Percentiles rank a stretch among this genome's conserved stretches.
Conservation (phyloP, 768 basidiomycete species). For the Russula foetens region DNA sequence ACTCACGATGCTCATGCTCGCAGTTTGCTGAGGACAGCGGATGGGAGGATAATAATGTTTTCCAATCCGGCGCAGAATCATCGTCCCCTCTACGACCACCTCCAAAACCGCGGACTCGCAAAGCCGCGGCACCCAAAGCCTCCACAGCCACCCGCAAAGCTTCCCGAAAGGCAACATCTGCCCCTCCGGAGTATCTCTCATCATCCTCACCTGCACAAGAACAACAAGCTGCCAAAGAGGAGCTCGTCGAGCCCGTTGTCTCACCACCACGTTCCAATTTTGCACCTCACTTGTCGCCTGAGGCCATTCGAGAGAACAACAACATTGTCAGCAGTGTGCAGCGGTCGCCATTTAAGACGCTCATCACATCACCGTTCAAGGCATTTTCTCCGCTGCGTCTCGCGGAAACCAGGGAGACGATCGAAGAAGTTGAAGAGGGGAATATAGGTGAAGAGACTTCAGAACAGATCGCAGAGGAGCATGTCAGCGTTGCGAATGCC, state of each 20-base stretch:
- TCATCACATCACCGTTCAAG: constrained; percentile 6
- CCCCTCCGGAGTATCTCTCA: constrained; percentile 45
- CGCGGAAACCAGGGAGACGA: constrained; percentile 10
- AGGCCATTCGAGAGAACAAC: constrained; percentile 28
- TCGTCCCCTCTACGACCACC: constrained; percentile 67
- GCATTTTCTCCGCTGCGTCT: constrained; percentile 4
- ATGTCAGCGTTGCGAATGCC: neutral
- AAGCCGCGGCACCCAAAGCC: constrained; percentile 36
- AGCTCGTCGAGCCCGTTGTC: constrained; percentile 18
- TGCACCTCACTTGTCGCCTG: constrained; percentile 42
- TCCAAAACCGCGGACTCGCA: constrained; percentile 32
- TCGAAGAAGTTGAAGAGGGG: constrained; percentile 21
- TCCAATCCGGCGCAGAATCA: constrained; percentile 86
- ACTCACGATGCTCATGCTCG: too few relatives aligned
- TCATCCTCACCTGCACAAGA: constrained; percentile 20
- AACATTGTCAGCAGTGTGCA: constrained; percentile 6
- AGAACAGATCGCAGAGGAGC: constrained; percentile 13
- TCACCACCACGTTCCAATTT: constrained; percentile 48
- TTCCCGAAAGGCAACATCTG: constrained; percentile 62
- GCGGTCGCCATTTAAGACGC: constrained; percentile 14
- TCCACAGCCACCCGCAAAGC: constrained; percentile 35
- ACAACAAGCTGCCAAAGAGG: neutral
- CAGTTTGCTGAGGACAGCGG: constrained; percentile 59
- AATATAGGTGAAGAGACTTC: constrained; percentile 13
- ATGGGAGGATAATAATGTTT: constrained; percentile 88